Evolutionary conservation across 2,329 filamentous ascomycete genomes (phyloP).

Genomic region (Colletotrichum sp.): DNA sequence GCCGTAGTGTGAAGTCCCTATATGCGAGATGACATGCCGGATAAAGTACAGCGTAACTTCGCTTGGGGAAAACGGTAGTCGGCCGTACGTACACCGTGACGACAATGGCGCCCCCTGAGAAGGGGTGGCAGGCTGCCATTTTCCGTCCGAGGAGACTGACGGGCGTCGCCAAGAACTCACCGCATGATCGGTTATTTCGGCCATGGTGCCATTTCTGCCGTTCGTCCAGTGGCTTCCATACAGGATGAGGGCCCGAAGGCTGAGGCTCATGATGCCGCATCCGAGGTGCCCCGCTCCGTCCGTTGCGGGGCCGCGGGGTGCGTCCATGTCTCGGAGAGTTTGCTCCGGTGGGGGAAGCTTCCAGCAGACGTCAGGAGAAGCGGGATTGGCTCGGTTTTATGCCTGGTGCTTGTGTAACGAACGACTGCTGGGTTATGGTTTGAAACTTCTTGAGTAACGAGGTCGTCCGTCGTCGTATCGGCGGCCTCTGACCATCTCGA

Average conservation of each 20-base stretch:
- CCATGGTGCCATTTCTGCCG: background rate
- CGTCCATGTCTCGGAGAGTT: background rate
- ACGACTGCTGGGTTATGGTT: background rate
- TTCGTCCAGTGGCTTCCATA: background rate
- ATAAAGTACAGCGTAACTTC: background rate
- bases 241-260: background rate
- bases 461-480: background rate
- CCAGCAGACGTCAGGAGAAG: background rate
- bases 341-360: constrained; percentile 6
- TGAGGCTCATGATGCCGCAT: constrained; percentile 1
- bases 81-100: background rate
- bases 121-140: background rate
- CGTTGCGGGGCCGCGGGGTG: background rate
- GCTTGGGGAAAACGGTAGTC: background rate
- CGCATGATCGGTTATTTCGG: background rate
- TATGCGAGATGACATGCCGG: background rate
- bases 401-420: background rate
- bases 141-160: background rate
- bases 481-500: background rate
- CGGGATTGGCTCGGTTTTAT: background rate
- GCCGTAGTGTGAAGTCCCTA: background rate
- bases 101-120: background rate
- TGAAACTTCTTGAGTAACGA: background rate
- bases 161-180: background rate
- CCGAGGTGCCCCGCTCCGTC: background rate